A percentile compares a stretch with the other conserved stretches of the same genome.
Evolutionary conservation across 2,329 filamentous ascomycete genomes (phyloP).

Genomic region (Tricladium varicosporioides): DNA sequence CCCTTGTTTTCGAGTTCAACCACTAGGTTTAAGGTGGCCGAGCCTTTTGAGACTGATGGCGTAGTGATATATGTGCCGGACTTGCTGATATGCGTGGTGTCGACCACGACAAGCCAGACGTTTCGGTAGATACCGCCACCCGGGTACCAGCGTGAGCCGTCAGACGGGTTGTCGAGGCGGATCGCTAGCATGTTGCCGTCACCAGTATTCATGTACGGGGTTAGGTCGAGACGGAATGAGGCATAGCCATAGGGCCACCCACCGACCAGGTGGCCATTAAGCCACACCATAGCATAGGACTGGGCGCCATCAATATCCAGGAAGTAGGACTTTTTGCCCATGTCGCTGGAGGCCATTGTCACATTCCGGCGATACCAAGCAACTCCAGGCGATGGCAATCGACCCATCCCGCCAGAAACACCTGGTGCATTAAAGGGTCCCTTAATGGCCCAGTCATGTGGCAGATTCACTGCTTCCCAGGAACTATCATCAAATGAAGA

Average conservation of each 20-base stretch:
- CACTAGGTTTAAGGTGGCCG: conserved; percentile 43
- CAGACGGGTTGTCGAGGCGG: conserved; percentile 47
- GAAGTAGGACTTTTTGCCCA: conserved; percentile 40
- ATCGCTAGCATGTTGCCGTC: conserved; percentile 46
- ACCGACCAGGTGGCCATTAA: conserved; percentile 17
- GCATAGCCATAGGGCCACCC: conserved; percentile 18
- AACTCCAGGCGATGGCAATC: conserved; percentile 50
- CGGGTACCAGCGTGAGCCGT: conserved; percentile 53
- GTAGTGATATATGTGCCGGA: conserved; percentile 50
- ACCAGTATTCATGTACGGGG: conserved; percentile 38
- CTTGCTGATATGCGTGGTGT: conserved; percentile 46
- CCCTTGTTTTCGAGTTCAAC: conserved; percentile 46
- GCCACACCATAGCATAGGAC: conserved; percentile 19
- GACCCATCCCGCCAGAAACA: conserved; percentile 40
- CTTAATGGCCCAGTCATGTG: conserved; percentile 50
- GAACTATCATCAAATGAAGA: conserved; percentile 38
- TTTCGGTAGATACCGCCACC: conserved; percentile 54
- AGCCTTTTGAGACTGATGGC: conserved; percentile 41
- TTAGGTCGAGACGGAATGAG: conserved; percentile 51
- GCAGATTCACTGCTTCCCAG: conserved; percentile 43
- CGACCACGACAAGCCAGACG: conserved; percentile 50
- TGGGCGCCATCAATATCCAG: conserved; percentile 36
- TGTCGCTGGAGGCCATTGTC: conserved; percentile 31
- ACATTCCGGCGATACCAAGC: conserved; percentile 51
- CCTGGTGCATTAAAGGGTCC: conserved; percentile 42